A percentile compares a stretch with the other conserved stretches of the same genome.
phyloP scores from a whole-genome alignment of 2,329 filamentous ascomycete genomes.

The Cadophora luteo-olivacea region DNA sequence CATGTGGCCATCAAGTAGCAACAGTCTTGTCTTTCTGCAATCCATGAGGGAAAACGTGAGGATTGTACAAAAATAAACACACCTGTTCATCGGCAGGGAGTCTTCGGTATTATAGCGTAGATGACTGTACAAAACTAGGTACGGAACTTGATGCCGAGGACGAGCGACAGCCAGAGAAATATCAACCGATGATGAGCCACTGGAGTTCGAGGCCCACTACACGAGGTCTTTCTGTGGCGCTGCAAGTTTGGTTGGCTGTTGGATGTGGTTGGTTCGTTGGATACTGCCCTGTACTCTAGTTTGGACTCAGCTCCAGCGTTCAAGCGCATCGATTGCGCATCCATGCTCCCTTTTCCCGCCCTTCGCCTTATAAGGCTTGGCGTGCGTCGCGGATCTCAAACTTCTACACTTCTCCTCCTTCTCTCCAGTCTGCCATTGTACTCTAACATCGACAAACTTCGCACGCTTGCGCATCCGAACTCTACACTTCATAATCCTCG shows the following conservation, averaged over 20 bases:
- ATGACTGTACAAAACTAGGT: not conserved
- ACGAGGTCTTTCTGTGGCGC: too few species aligned
- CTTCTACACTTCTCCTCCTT: not conserved
- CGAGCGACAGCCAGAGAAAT: not conserved
- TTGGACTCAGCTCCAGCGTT: too few species aligned
- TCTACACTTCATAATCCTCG: not conserved
- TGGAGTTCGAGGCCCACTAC: too few species aligned
- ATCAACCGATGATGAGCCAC: not conserved
- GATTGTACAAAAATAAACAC: too few species aligned
- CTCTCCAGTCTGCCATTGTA: not conserved
- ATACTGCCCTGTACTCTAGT: too few species aligned
- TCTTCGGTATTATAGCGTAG: too few species aligned
- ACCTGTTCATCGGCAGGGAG: too few species aligned
- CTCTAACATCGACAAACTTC: not conserved
- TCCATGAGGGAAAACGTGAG: too few species aligned
- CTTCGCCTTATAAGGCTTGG: constrained; percentile 1
- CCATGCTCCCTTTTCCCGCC: too few species aligned
- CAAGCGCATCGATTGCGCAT: not conserved
- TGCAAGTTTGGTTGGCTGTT: not conserved
- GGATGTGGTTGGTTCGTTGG: not conserved
- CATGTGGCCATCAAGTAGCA: not conserved
- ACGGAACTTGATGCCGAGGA: constrained; percentile 1
- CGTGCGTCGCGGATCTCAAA: constrained; percentile 15
- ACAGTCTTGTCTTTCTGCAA: not conserved
- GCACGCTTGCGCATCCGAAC: not conserved